phyloP scores from a whole-genome alignment of 1,284 basidiomycete genomes.

The Ceratobasidium sp. region DNA sequence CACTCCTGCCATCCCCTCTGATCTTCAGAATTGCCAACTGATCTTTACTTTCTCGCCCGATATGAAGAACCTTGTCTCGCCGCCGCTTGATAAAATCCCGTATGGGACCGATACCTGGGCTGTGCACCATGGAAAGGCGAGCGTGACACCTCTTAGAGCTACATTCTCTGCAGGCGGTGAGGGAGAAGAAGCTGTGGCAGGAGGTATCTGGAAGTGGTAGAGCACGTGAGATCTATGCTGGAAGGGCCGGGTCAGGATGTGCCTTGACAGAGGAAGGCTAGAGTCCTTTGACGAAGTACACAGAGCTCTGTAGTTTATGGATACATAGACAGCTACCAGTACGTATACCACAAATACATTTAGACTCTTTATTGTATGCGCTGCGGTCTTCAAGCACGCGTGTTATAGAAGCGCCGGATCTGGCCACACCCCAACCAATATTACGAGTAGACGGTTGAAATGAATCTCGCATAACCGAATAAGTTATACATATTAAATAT shows the following conservation, averaged over 20 bases:
- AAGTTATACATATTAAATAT: neutral
- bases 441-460: neutral
- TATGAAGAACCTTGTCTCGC: conserved; percentile 74
- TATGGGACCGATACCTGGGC: conserved; percentile 86
- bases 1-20: conserved; percentile 49
- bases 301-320: neutral
- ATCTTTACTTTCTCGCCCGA: conserved; percentile 86
- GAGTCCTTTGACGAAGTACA: neutral
- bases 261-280: neutral
- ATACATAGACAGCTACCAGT: neutral
- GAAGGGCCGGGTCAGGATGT: neutral
- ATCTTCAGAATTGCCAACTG: conserved; percentile 57
- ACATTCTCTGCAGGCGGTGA: conserved; percentile 58
- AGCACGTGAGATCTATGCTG: neutral
- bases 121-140: conserved; percentile 70
- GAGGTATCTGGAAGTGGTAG: conserved; percentile 22
- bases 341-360: neutral
- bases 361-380: too few species aligned
- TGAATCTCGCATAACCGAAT: neutral
- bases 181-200: conserved; percentile 14
- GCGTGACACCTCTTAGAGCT: conserved; percentile 78
- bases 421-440: neutral
- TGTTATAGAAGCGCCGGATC: too few species aligned
- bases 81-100: conserved; percentile 67
- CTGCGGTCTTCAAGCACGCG: too few species aligned